Conservation (phyloP, 306 rosid genomes). For the Phaseolus lunatus region DNA sequence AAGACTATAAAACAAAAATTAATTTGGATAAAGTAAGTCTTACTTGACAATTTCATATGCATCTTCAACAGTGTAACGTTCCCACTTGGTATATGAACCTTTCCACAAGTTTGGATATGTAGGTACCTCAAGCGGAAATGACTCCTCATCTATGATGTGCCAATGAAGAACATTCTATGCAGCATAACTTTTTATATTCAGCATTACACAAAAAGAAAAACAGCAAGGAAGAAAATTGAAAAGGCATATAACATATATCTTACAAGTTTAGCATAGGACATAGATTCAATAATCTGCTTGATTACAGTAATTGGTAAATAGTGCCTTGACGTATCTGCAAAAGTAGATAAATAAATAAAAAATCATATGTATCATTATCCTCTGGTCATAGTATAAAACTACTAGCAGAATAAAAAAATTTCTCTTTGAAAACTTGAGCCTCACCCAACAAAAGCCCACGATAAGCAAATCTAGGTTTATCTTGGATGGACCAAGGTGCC, state of each 20-base stretch:
- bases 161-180: conserved; percentile 94
- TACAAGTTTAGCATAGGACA: conserved; percentile 97
- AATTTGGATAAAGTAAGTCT: conserved; percentile 46
- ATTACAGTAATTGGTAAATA: conserved; percentile 78
- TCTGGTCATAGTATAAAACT: conserved; percentile 36
- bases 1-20: conserved; percentile 12
- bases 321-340: conserved; percentile 97
- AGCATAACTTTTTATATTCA: conserved; percentile 55
- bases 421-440: conserved; percentile 36
- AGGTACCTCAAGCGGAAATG: conserved; percentile 95
- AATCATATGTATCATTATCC: conserved; percentile 39
- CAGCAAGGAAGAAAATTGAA: conserved; percentile 20
- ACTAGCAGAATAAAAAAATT: conserved; percentile 12
- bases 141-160: conserved; percentile 90
- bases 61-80: conserved; percentile 93
- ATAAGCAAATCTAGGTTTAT: conserved; percentile 84
- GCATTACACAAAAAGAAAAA: conserved; percentile 50
- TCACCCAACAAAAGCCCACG: conserved; percentile 95
- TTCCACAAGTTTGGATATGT: conserved; percentile 89
- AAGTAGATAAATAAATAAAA: conserved; percentile 41
- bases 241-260: conserved; percentile 42
- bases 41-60: conserved; percentile 91
- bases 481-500: conserved; percentile 91
- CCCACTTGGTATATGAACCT: conserved; percentile 91
- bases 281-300: conserved; percentile 86